These are phyloP conservation scores for Liquidambar formosana DNA, from an alignment of 164 flowering plant species.

Conservation along the genomic window DNA sequence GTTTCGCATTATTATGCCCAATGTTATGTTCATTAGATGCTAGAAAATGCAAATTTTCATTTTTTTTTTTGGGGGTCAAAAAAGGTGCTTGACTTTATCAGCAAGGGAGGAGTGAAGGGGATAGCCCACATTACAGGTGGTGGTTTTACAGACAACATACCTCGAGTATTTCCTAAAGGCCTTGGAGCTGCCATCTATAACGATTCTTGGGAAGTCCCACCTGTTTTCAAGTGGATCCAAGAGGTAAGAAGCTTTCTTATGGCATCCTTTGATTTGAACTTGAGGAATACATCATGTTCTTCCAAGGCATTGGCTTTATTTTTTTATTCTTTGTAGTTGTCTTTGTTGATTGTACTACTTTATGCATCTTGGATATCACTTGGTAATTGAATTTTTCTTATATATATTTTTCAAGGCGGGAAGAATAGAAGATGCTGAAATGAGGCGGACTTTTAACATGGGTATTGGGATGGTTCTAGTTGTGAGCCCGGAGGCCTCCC, in stretches of 20 bases:
- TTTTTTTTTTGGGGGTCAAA: not conserved
- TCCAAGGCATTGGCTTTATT: not conserved
- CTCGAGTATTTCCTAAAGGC: constrained; percentile 87
- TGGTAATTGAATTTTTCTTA: not conserved
- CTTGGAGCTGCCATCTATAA: constrained; percentile 72
- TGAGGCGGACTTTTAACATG: constrained; percentile 89
- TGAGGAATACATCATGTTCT: not conserved
- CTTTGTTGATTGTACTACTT: not conserved
- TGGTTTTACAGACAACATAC: constrained; percentile 95
- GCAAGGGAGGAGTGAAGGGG: constrained; percentile 92
- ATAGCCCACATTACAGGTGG: constrained; percentile 98
- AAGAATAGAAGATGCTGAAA: constrained; percentile 72
- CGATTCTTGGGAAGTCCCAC: constrained; percentile 75
- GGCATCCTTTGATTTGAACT: not conserved
- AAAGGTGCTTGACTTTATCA: constrained; percentile 80
- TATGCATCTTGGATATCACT: no score
- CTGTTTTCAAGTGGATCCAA: constrained; percentile 92
- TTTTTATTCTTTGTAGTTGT: not conserved
- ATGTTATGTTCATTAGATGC: not conserved
- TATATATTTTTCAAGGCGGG: constrained; percentile 50
- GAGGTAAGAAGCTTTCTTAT: constrained; percentile 52
- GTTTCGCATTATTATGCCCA: not conserved
- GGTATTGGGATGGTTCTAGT: constrained; percentile 91
- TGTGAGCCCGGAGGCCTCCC: constrained; percentile 65
- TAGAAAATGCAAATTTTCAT: not conserved